Evolutionary conservation across 768 basidiomycete species (phyloP).

Genomic region (Fomitopsis pulvina): DNA sequence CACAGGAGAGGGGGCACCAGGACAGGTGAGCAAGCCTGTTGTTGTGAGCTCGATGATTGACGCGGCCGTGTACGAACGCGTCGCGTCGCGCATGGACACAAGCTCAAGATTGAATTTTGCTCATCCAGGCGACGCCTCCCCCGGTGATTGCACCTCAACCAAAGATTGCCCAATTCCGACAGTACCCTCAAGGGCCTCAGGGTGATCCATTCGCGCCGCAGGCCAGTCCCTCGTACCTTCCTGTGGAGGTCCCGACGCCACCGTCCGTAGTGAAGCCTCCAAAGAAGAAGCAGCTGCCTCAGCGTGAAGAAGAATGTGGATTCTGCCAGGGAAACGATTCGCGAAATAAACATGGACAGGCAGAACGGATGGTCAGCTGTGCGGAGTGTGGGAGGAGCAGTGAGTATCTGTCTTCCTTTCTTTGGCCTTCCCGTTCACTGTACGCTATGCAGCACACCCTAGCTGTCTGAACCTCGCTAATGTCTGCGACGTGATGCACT

Average conservation of each 20-base stretch:
- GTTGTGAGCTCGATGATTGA: conserved; percentile 7
- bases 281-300: conserved; percentile 39
- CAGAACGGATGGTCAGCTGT: conserved; percentile 75
- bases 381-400: conserved; percentile 80
- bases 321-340: conserved; percentile 68
- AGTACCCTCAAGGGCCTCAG: conserved; percentile 70
- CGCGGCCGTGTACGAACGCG: conserved; percentile 41
- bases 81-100: conserved; percentile 70
- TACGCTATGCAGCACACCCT: conserved; percentile 60
- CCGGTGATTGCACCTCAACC: conserved; percentile 12
- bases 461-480: conserved; percentile 67
- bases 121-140: conserved; percentile 8
- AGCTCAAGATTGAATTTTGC: too few relatives aligned
- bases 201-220: conserved; percentile 80
- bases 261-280: conserved; percentile 32
- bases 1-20: conserved; percentile 2
- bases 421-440: neutral
- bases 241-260: conserved; percentile 32
- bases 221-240: conserved; percentile 44
- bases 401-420: conserved; percentile 26
- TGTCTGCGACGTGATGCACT: conserved; percentile 53
- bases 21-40: conserved; percentile 16
- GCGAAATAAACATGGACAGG: conserved; percentile 47
- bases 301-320: conserved; percentile 63
- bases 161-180: conserved; percentile 24